These are phyloP conservation scores for Helicostylum pulchrum DNA, from an alignment of 192 early-diverging fungal species.

Conservation along the genomic window DNA sequence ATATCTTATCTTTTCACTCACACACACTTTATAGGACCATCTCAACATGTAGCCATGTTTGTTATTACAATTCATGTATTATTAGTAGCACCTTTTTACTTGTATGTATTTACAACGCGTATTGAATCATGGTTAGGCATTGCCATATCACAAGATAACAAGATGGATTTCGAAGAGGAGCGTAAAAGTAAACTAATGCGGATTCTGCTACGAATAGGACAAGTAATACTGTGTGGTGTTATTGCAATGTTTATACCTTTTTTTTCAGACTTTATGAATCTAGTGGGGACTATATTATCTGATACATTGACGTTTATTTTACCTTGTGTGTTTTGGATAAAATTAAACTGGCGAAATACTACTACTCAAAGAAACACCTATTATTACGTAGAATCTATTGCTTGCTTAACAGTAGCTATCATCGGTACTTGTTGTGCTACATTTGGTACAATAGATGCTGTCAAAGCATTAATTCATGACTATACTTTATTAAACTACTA, in stretches of 20 bases:
- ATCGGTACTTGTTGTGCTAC: conserved; percentile 58
- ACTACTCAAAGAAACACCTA: neutral
- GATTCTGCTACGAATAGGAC: conserved; percentile 44
- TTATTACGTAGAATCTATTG: conserved; percentile 36
- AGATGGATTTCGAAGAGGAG: no score
- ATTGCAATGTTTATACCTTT: conserved; percentile 69
- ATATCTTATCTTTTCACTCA: neutral
- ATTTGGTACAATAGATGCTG: conserved; percentile 62
- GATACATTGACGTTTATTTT: conserved; percentile 75
- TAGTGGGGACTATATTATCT: conserved; percentile 71
- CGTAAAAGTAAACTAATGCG: conserved; percentile 23
- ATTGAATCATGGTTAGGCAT: conserved; percentile 58
- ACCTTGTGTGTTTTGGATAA: conserved; percentile 71
- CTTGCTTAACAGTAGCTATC: conserved; percentile 47
- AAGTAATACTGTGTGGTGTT: conserved; percentile 53
- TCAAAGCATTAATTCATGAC: conserved; percentile 45
- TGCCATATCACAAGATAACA: neutral
- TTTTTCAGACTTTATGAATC: conserved; percentile 73
- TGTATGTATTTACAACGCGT: conserved; percentile 71
- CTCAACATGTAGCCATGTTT: conserved; percentile 58
- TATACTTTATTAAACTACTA: conserved; percentile 4
- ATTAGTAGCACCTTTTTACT: conserved; percentile 68
- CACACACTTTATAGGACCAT: conserved; percentile 30
- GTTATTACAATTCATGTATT: conserved; percentile 79
- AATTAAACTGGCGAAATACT: conserved; percentile 52